Percentiles rank a stretch among this genome's conserved stretches.
Conservation (phyloP, 192 early-diverging fungal species). For the Coemansia sp. region DNA sequence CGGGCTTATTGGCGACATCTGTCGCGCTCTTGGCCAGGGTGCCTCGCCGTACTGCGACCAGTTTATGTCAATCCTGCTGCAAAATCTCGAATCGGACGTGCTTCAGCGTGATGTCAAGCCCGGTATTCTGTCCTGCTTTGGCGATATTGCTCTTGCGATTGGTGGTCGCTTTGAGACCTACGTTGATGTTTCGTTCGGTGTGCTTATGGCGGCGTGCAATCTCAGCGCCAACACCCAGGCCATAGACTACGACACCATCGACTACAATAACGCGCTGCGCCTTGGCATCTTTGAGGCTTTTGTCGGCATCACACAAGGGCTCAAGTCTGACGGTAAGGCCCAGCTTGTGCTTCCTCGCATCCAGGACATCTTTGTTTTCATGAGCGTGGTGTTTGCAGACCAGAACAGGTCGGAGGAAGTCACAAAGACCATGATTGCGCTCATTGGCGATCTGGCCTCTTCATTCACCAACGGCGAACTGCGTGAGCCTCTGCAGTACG, state of each 20-base stretch:
- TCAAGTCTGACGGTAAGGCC: slow-evolving; percentile 74
- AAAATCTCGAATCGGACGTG: slow-evolving; percentile 73
- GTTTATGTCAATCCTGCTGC: slow-evolving; percentile 83
- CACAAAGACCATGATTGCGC: slow-evolving; percentile 77
- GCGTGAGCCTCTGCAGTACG: slow-evolving; percentile 61
- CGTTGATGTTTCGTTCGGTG: slow-evolving; percentile 78
- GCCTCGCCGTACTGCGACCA: slow-evolving; percentile 74
- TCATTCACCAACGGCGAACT: slow-evolving; percentile 77
- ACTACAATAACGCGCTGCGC: slow-evolving; percentile 80
- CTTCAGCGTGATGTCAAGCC: slow-evolving; percentile 90
- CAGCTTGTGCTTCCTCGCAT: slow-evolving; percentile 63
- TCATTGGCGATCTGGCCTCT: slow-evolving; percentile 94
- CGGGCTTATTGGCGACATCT: slow-evolving; percentile 97
- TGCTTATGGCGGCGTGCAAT: slow-evolving; percentile 80
- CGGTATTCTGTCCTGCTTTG: slow-evolving; percentile 91
- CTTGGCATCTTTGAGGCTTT: slow-evolving; percentile 93
- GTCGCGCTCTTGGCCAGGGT: slow-evolving; percentile 75
- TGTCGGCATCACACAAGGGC: slow-evolving; percentile 93
- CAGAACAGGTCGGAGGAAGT: slow-evolving; percentile 65
- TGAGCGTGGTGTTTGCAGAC: slow-evolving; percentile 65
- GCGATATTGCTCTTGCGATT: slow-evolving; percentile 96
- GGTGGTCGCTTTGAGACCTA: slow-evolving; percentile 81
- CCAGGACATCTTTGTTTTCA: slow-evolving; percentile 77
- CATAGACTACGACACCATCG: slow-evolving; percentile 75
- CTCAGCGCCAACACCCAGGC: slow-evolving; percentile 59